phyloP scores from a whole-genome alignment of 257 asterid species.

The Anisodus acutangulus region DNA sequence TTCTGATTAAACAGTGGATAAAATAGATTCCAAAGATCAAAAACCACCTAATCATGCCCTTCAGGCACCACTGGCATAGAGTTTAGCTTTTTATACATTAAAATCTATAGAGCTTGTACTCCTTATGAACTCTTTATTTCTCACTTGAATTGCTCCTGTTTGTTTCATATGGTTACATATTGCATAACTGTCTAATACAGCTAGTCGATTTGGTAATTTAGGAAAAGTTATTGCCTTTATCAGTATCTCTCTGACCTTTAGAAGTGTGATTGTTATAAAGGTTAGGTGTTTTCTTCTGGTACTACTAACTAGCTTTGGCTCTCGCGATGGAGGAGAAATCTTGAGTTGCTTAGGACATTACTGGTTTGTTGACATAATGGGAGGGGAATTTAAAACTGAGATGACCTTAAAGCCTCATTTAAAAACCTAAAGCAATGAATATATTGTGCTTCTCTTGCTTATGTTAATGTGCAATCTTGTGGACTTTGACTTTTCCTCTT shows the following conservation, averaged over 20 bases:
- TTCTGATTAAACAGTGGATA: not conserved
- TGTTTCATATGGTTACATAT: not conserved
- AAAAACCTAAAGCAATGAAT: not conserved
- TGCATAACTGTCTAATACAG: not conserved
- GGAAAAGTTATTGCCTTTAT: no score
- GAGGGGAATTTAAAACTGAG: not conserved
- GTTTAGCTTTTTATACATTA: not conserved
- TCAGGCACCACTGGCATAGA: constrained; percentile 43
- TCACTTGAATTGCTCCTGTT: not conserved
- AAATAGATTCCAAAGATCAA: not conserved
- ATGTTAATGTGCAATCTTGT: not conserved
- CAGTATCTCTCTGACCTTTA: not conserved
- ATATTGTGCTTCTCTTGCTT: not conserved
- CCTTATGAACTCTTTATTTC: constrained; percentile 5
- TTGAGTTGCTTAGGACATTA: not conserved
- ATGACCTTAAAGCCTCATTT: not conserved
- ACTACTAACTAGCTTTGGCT: not conserved
- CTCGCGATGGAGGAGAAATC: not conserved
- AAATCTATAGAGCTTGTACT: not conserved
- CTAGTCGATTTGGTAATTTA: not conserved
- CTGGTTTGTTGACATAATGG: not conserved
- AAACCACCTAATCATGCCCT: not conserved
- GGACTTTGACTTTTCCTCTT: not conserved
- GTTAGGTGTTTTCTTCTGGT: not conserved
- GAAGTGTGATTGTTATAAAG: not conserved